A percentile compares a stretch with the other conserved stretches of the same genome.
Evolutionary conservation across 345 rosid genomes (phyloP).

Genomic region (Raphanus sativus): DNA sequence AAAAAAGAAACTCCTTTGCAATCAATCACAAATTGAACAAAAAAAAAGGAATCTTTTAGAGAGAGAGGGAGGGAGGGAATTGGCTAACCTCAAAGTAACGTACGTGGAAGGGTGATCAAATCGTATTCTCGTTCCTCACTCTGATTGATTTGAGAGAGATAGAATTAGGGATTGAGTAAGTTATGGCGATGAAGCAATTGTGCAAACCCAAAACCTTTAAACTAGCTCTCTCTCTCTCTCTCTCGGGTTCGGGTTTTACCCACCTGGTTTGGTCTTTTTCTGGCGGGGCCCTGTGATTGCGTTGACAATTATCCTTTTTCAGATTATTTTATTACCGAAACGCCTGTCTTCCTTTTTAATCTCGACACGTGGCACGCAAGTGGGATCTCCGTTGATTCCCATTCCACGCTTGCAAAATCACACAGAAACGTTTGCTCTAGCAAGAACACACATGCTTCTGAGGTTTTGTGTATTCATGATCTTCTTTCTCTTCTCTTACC

Average conservation of each 20-base stretch:
- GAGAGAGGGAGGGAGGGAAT: background rate
- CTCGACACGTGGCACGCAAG: conserved; percentile 27
- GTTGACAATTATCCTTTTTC: conserved; percentile 27
- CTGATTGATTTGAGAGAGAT: conserved; percentile 22
- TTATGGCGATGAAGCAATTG: conserved; percentile 30
- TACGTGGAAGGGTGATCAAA: conserved; percentile 19
- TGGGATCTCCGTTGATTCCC: conserved; percentile 15
- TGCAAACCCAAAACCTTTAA: background rate
- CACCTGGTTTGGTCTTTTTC: background rate
- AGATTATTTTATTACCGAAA: background rate
- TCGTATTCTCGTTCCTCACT: conserved; percentile 13
- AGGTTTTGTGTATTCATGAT: background rate
- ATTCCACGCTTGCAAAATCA: conserved; percentile 1
- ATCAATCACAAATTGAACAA: conserved; percentile 26
- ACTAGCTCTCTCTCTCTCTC: conserved; percentile 18
- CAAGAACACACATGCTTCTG: background rate
- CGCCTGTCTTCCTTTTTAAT: background rate
- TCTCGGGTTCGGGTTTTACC: conserved; percentile 26
- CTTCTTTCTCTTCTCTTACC: background rate
- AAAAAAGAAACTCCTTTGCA: conserved; percentile 18
- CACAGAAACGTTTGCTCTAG: background rate
- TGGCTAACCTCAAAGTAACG: conserved; percentile 40
- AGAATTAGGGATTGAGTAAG: conserved; percentile 10
- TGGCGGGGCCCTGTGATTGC: conserved; percentile 10
- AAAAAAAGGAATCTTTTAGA: background rate